These are phyloP conservation scores for Spergularia bocconei DNA, from an alignment of 148 eudicot species.

Conservation along the genomic window DNA sequence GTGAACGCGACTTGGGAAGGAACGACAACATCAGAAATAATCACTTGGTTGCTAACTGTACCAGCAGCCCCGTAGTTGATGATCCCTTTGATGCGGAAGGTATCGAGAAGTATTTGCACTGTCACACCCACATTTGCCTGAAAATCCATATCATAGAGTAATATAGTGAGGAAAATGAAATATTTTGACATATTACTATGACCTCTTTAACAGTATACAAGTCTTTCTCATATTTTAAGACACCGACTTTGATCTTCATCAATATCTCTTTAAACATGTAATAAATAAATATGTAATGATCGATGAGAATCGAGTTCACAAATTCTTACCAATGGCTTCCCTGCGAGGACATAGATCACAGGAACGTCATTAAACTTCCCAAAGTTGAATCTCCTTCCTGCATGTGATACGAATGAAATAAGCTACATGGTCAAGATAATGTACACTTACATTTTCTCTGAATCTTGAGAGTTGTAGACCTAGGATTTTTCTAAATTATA, in stretches of 20 bases:
- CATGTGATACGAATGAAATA: neutral
- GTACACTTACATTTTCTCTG: no score
- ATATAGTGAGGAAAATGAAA: no score
- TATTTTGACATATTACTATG: no score
- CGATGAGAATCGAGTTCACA: neutral
- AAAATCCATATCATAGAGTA: no score
- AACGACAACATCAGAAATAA: constrained; percentile 21
- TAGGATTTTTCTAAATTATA: no score
- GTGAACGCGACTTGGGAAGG: constrained; percentile 22
- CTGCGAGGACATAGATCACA: constrained; percentile 23
- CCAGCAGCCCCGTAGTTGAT: constrained; percentile 21
- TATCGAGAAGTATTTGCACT: constrained; percentile 9
- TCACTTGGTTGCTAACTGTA: constrained; percentile 14
- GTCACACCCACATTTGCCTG: constrained; percentile 25
- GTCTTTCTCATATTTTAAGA: no score
- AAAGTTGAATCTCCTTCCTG: constrained; percentile 25
- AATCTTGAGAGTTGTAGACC: no score
- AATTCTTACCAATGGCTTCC: constrained; percentile 19
- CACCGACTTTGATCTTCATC: no score
- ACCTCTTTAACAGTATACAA: no score
- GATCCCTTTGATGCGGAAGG: constrained; percentile 15
- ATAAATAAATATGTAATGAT: no score
- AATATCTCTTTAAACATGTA: no score
- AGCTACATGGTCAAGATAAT: no score
- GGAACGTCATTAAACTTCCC: constrained; percentile 19